phyloP scores from a whole-genome alignment of 2,329 filamentous ascomycete species.

The Coleophoma crateriformis region DNA sequence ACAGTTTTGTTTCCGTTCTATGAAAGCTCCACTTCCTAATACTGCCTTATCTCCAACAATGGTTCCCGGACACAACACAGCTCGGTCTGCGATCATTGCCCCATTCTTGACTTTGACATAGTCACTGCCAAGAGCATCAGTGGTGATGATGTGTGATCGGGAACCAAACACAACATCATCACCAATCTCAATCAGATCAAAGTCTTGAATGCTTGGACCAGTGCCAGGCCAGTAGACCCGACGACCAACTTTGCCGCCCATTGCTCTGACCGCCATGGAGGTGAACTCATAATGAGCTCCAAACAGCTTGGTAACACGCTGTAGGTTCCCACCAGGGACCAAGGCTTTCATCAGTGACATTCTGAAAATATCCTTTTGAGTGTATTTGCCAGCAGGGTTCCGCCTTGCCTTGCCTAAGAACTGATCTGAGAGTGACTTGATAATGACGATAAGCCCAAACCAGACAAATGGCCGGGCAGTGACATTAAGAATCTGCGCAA shows the following conservation, averaged over 20 bases:
- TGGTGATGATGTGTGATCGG: constrained; percentile 45
- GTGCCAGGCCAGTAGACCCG: constrained; percentile 54
- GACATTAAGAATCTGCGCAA: constrained; percentile 35
- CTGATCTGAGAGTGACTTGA: constrained; percentile 35
- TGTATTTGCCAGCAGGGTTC: constrained; percentile 23
- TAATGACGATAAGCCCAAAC: constrained; percentile 24
- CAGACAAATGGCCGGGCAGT: constrained; percentile 8
- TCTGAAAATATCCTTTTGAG: constrained; percentile 37
- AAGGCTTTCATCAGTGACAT: constrained; percentile 37
- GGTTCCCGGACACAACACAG: constrained; percentile 45
- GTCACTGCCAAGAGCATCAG: constrained; percentile 43
- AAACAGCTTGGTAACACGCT: constrained; percentile 43
- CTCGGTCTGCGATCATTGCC: constrained; percentile 52
- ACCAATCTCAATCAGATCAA: constrained; percentile 48
- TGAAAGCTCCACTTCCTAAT: constrained; percentile 48
- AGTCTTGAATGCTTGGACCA: constrained; percentile 46
- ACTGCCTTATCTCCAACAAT: constrained; percentile 41
- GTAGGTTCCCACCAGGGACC: constrained; percentile 36
- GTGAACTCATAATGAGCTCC: constrained; percentile 51
- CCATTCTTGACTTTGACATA: constrained; percentile 39
- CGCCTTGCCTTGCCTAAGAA: constrained; percentile 33
- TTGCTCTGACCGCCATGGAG: constrained; percentile 40
- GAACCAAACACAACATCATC: constrained; percentile 56
- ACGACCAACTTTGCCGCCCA: constrained; percentile 47
- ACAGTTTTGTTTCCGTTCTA: constrained; percentile 39